Percentiles rank a stretch among this genome's conserved stretches.
phyloP scores from a whole-genome alignment of 2,329 filamentous ascomycete species.

The Remersonia thermophila region DNA sequence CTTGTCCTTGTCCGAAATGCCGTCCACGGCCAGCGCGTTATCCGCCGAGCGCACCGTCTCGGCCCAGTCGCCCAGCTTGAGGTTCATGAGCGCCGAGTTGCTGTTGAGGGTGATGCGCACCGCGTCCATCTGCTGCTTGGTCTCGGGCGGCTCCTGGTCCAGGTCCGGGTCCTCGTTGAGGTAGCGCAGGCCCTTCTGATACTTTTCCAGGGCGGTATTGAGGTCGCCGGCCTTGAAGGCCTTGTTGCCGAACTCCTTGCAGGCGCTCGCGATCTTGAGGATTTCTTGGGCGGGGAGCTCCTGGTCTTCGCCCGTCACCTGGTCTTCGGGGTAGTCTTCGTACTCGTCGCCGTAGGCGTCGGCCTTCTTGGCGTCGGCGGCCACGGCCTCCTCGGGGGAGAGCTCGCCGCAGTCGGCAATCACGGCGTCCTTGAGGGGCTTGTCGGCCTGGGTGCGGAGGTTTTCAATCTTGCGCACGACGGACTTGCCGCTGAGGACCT shows the following conservation, averaged over 20 bases:
- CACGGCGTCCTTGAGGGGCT: constrained; percentile 58
- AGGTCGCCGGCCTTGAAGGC: constrained; percentile 76
- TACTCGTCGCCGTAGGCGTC: constrained; percentile 82
- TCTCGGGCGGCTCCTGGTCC: constrained; percentile 58
- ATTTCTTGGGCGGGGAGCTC: constrained; percentile 55
- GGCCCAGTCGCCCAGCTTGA: constrained; percentile 62
- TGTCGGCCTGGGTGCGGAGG: constrained; percentile 64
- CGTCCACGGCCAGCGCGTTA: constrained; percentile 56
- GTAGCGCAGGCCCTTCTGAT: constrained; percentile 85
- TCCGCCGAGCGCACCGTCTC: constrained; percentile 60
- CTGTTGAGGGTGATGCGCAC: constrained; percentile 79
- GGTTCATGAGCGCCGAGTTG: constrained; percentile 75
- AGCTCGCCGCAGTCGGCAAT: constrained; percentile 83
- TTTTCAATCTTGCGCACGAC: constrained; percentile 85
- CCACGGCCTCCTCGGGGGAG: constrained; percentile 53
- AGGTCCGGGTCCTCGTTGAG: constrained; percentile 71
- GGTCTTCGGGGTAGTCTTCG: constrained; percentile 92
- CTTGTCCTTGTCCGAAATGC: constrained; percentile 61
- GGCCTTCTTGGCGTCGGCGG: constrained; percentile 50
- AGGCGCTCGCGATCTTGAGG: constrained; percentile 65
- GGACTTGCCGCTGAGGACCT: constrained; percentile 87
- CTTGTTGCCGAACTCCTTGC: constrained; percentile 86
- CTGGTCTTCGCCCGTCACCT: constrained; percentile 30
- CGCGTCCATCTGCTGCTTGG: constrained; percentile 53
- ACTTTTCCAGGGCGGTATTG: constrained; percentile 68